Base-by-base conservation (phyloP, 1,284 basidiomycete genomes). In the Pseudozyma sp. region DNA sequence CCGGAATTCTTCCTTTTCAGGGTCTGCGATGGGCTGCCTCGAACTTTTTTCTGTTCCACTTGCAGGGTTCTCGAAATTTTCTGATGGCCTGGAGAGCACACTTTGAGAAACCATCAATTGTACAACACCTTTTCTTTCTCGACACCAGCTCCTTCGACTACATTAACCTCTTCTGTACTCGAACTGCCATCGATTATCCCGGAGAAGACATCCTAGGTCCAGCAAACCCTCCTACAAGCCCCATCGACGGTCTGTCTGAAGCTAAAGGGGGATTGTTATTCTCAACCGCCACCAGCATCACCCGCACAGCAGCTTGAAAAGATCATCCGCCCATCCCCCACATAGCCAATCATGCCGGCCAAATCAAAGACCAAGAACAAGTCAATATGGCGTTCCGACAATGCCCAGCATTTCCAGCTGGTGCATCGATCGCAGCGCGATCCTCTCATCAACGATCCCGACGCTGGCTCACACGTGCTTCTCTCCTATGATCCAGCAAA, bases 361-460 rank as follows among this genome's bases (percentile, higher is more conserved):
- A 81, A 78, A 39, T 62, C 64, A 33, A 74, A 69, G 48, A 61
- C 67, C 31, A 75, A 75, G 60, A 60, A 60, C 64, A 75, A 77
- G 68, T 96, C 94, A 31, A 90, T 94, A 80, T 99, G 93, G 87
- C 91, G 94, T 73, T 90, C 91, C 78, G 92, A 94, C 10, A 92
- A 92, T 7, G 90, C 92, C 59, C 90, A 92, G 84, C 94, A 97
- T 85, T 98, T 95, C 80, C 94, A 98, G 87, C 92, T 99, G 51
- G 95, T 99, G 30, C 94, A 99, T 85, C 89, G 97, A 68, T 98
- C 96, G 10, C 94, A 95, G 82, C 88, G 96, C 60, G 97, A 99
- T 86, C 95, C 97, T 2, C 89, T 97, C 50, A 93, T 94, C 78
- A 91, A 98, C 84, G 96, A 99, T 79, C 90, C 93, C 3, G 93